A percentile compares a stretch with the other conserved stretches of the same genome.
Evolutionary conservation across 331 rosid genomes (phyloP).

Genomic region (Rosa hybrid): DNA sequence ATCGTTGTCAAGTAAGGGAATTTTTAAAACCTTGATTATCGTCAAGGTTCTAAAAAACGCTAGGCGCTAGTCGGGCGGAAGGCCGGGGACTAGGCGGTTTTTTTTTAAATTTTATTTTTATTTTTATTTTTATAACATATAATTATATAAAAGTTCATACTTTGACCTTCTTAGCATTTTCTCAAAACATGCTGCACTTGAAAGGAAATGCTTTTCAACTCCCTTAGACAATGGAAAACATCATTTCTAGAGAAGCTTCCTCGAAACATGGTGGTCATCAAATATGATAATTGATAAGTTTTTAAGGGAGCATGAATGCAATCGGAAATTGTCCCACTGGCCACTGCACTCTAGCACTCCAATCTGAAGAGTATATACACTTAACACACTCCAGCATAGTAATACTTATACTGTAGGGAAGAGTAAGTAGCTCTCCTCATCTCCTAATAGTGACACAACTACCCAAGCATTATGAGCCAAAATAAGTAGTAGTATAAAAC

Average conservation of each 20-base stretch:
- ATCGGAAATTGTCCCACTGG: not conserved
- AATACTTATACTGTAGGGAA: not conserved
- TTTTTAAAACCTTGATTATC: too few species aligned
- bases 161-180: too few species aligned
- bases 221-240: not conserved
- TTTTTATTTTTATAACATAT: too few species aligned
- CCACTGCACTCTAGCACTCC: not conserved
- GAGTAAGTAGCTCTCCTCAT: not conserved
- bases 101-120: too few species aligned
- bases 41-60: too few species aligned
- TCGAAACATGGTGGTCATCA: not conserved
- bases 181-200: too few species aligned
- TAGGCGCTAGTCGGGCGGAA: too few species aligned
- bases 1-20: too few species aligned
- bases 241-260: not conserved
- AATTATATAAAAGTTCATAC: too few species aligned
- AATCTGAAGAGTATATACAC: not conserved
- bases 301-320: not conserved
- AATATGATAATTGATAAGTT: not conserved
- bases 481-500: not conserved
- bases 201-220: not conserved
- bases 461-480: not conserved
- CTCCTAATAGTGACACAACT: not conserved
- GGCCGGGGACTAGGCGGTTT: too few species aligned
- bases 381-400: not conserved